Evolutionary conservation across 257 asterid genomes (phyloP), one percentile per base, ranked within the genome.

Genomic region (Misopates orontium): DNA sequence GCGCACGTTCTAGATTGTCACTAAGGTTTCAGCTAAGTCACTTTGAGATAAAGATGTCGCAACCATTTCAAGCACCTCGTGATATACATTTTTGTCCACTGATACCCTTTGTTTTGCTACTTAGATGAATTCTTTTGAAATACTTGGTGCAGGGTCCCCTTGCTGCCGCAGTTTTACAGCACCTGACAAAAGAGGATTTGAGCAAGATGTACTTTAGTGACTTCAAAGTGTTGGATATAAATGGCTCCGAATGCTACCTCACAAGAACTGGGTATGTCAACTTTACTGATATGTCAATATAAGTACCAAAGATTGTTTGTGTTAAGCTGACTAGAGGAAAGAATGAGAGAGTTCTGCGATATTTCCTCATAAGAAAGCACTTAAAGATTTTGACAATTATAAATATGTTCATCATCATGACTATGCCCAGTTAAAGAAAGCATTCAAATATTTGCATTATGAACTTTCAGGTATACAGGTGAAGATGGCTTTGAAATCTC

Each of bases 401-500:
- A n/a, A n/a, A n/a, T n/a, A n/a, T n/a, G n/a, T n/a, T n/a, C n/a
- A n/a, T n/a, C n/a, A n/a, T n/a, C 22, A 42, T 13, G 1, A 61
- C 53, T 22, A 19, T 16, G 8, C 6, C 48, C 2, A 5, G 16
- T 3, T 10, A 10, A 7, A 42, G 48, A 42, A 42, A 42, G 36
- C 8, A 9, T 62, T 15, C 3, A 25, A 17, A 17, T 44, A 47
- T 48, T 47, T 25, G 47, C 48, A 15, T 28, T 45, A 69, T 47
- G 75, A 71, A 62, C 77, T 73, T 60, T 59, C 86, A 94, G 99
- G 87, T 94, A 90, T 70, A 94, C 97, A 0, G 97, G 99, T 28
- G 99, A 94, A 84, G 99, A 94, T 71, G 99, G 99, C 60, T 94
- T 94, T 51, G 99, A 94, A 79, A 90, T 94, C 42, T 94, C 99